phyloP scores from a whole-genome alignment of 805 yeast genomes.

The Wickerhamiella australiensis region DNA sequence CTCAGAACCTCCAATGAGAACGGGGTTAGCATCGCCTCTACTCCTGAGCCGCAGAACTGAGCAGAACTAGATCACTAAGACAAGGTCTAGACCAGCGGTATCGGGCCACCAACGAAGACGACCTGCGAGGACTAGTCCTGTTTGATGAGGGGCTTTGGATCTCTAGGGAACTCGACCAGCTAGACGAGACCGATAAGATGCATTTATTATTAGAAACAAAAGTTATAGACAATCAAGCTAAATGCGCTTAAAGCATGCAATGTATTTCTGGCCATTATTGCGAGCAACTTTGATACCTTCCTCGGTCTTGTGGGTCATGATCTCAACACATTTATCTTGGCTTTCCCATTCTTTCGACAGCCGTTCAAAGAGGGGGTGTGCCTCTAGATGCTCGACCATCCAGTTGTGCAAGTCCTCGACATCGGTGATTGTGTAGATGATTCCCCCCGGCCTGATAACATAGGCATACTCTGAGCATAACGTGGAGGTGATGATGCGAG shows the following conservation, averaged over 20 bases:
- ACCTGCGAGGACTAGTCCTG: no score
- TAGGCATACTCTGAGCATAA: conserved; percentile 85
- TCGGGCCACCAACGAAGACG: no score
- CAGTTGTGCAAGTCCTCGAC: conserved; percentile 85
- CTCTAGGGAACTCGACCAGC: no score
- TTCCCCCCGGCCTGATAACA: conserved; percentile 74
- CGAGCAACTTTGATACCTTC: conserved; percentile 95
- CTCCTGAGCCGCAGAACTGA: not conserved
- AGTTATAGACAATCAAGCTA: not conserved
- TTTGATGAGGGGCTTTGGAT: no score
- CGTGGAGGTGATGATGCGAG: conserved; percentile 85
- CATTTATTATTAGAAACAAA: no score
- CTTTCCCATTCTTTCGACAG: conserved; percentile 67
- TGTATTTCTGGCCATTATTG: conserved; percentile 73
- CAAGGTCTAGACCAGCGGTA: no score
- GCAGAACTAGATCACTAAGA: no score
- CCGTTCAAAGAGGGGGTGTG: conserved; percentile 83
- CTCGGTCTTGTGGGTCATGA: conserved; percentile 89
- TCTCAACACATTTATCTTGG: conserved; percentile 65
- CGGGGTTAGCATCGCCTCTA: not conserved
- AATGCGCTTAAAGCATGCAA: conserved; percentile 57
- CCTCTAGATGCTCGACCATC: conserved; percentile 89
- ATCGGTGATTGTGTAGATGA: conserved; percentile 89
- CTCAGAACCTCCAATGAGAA: not conserved
- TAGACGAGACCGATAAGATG: no score